Percentiles rank a stretch among this genome's conserved stretches.
Evolutionary conservation across 2,329 filamentous ascomycete genomes (phyloP).

Genomic region (Achaetomium macrosporum): DNA sequence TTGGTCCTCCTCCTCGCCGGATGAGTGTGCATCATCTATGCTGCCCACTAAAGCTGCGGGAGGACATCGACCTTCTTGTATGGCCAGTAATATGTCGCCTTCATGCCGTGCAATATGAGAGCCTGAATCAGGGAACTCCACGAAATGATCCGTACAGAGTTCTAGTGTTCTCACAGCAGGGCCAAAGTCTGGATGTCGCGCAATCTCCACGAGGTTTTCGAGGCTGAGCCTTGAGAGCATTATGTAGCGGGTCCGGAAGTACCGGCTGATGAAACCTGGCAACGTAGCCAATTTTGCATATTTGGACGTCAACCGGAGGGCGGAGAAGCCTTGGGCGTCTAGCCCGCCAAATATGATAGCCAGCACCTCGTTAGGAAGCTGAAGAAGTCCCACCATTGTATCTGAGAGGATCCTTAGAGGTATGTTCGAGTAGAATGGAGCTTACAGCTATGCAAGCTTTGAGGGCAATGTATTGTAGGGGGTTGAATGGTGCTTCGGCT

Average conservation of each 20-base stretch:
- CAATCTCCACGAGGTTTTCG: slow-evolving; percentile 5
- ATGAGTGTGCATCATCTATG: slow-evolving; percentile 5
- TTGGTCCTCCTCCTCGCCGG: slow-evolving; percentile 1
- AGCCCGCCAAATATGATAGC: slow-evolving; percentile 5
- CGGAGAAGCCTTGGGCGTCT: slow-evolving; percentile 2
- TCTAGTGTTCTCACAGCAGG: slow-evolving; percentile 6
- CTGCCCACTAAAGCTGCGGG: slow-evolving; percentile 5
- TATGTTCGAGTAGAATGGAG: slow-evolving; percentile 3
- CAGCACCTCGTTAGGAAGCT: slow-evolving; percentile 4
- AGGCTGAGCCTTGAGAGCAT: slow-evolving; percentile 2
- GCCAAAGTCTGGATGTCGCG: slow-evolving; percentile 5
- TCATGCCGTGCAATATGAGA: slow-evolving; percentile 1
- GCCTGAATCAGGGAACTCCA: slow-evolving; percentile 1
- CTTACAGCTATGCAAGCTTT: slow-evolving; percentile 2
- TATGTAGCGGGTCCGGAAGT: slow-evolving; percentile 1
- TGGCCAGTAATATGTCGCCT: slow-evolving; percentile 2
- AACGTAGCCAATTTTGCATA: slow-evolving; percentile 3
- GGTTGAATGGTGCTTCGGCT: not conserved
- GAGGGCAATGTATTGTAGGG: not conserved
- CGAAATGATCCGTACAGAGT: slow-evolving; percentile 7
- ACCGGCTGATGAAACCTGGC: slow-evolving; percentile 4
- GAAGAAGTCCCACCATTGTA: slow-evolving; percentile 6
- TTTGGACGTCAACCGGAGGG: slow-evolving; percentile 5
- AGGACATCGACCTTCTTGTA: slow-evolving; percentile 6
- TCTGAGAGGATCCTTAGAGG: not conserved